Base-by-base conservation (phyloP, 2,329 filamentous ascomycete genomes). In the Colletotrichum acutatum region DNA sequence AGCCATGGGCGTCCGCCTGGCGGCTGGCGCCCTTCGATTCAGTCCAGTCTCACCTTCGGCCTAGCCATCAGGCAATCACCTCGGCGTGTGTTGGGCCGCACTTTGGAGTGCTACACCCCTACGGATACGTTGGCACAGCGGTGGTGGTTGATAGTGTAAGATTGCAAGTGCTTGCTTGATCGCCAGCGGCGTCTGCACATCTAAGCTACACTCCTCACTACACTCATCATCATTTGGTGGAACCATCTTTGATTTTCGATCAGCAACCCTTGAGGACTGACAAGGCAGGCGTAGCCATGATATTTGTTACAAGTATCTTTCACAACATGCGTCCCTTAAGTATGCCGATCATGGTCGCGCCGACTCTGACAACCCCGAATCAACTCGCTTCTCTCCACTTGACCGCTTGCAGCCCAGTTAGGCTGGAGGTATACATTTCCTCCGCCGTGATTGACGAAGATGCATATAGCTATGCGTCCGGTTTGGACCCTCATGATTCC, bases 391-490 rank as follows among this genome's bases (percentile, higher is more conserved):
- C 53, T 28, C 52, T 54, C 16, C 52, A 57, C 53, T 19, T 28
- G 22, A 24, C 62, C 30, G 24, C 16, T 22, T 65, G 52, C 30
- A n/a, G 49, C n/a, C 11, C 2, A n/a, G 14, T 19, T 28, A 24
- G 32, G 16, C 5, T 65, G 32, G 49, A 26, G 32, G 14, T 53
- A 26, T 46, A 58, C 26, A 46, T 54, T 56, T 62, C 58, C 37
- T 63, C 52, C 66, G 52, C 49, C 42, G 3, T 60, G 64, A 67
- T 60, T 52, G 37, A 42, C 56, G 28, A 61, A 34, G 28, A 37
- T 42, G 46, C 58, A 56, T 46, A 26, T 30, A 34, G 32, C 4
- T 34, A 24, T 63, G 46, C 19, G 42, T 22, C 22, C 16, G 60
- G 22, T 49, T 22, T 32, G 60, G 28, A 5, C 28, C 46, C 42